Percentiles rank a stretch among this genome's conserved stretches.
Evolutionary conservation across 768 basidiomycete species (phyloP).

Genomic region (Rhizopogon vesiculosus): DNA sequence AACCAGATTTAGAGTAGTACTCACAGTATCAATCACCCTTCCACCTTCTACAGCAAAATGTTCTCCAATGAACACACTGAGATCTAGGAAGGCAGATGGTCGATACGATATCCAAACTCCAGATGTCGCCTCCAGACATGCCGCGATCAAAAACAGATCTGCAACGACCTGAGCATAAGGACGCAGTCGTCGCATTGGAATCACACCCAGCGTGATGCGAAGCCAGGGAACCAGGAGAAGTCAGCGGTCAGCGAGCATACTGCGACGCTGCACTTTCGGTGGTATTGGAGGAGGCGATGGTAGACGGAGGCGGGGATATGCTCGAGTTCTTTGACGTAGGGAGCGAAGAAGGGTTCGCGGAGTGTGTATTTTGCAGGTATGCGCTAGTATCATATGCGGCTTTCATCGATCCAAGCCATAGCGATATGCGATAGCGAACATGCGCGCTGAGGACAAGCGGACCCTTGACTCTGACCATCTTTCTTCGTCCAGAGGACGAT

Average conservation of each 20-base stretch:
- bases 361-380: conserved; percentile 32
- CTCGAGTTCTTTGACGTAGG: conserved; percentile 32
- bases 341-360: conserved; percentile 25
- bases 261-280: conserved; percentile 27
- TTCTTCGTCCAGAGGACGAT: conserved; percentile 19
- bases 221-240: conserved; percentile 31
- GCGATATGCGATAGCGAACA: conserved; percentile 35
- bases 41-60: conserved; percentile 25
- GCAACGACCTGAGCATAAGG: not conserved
- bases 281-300: conserved; percentile 32
- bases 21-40: no score
- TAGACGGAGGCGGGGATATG: conserved; percentile 31
- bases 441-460: conserved; percentile 22
- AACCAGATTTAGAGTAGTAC: not conserved
- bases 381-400: conserved; percentile 4
- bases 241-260: conserved; percentile 27
- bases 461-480: conserved; percentile 25
- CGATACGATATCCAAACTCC: conserved; percentile 21
- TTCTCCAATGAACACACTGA: conserved; percentile 27
- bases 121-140: conserved; percentile 23
- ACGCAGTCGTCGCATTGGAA: no score
- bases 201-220: conserved; percentile 3
- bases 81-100: conserved; percentile 23
- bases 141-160: conserved; percentile 25
- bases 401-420: conserved; percentile 28